These are phyloP conservation scores for Amoebophrya sp. DNA, from an alignment of 169 alveolate species.

Conservation along the genomic window DNA sequence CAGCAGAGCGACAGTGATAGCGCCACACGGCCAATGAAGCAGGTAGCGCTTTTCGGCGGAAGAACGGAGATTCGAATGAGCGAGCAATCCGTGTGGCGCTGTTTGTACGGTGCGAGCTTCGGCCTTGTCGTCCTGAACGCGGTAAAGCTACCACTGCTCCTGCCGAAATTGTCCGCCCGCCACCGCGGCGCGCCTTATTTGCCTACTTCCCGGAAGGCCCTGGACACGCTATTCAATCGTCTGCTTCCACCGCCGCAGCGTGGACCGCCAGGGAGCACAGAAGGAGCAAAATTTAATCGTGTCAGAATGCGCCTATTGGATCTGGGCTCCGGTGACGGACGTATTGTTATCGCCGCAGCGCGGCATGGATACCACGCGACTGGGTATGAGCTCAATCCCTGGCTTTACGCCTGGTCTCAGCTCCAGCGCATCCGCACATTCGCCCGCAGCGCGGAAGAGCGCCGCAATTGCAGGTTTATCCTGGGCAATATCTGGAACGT, in stretches of 20 bases:
- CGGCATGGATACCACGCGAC: background rate
- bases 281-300: no score
- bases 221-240: background rate
- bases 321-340: background rate
- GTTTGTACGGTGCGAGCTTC: no score
- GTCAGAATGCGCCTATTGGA: background rate
- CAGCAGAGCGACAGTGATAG: no score
- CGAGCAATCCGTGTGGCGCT: no score
- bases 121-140: constrained; percentile 11
- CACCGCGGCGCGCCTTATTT: background rate
- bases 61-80: no score
- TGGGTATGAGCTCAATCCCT: background rate
- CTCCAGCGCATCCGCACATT: background rate
- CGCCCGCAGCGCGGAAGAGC: background rate
- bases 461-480: background rate
- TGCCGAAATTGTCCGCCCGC: background rate
- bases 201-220: background rate
- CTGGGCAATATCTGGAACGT: background rate
- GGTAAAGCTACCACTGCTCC: background rate
- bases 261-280: no score
- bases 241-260: no score
- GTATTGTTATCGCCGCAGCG: background rate
- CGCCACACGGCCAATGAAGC: no score
- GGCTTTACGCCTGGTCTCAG: background rate
- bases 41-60: no score